Evolutionary conservation across 2,329 filamentous ascomycete genomes (phyloP), one percentile per base, ranked within the genome.

Genomic region (Ceratocystis ficicola): DNA sequence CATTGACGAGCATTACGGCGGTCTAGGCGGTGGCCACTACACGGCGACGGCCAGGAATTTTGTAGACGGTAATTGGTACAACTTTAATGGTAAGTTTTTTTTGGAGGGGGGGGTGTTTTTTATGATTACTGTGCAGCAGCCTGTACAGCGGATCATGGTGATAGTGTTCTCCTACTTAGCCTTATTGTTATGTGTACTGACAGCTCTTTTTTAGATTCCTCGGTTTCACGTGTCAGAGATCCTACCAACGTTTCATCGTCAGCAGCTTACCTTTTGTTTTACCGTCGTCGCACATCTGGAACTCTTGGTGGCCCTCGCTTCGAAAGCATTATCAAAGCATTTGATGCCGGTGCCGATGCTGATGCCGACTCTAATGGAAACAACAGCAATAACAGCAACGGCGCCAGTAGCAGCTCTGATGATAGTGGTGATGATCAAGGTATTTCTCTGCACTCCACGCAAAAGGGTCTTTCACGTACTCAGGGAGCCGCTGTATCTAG

Each of bases 41-140:
- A 97, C 92, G 22, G 94, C 94, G 32, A 92, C 86, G 74, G 92
- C 91, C 48, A 92, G 90, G 78, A 97, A 96, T 74, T 96, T 96
- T 75, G 80, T 89, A 68, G 90, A 95, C 72, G 83, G 83, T 66
- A 81, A 88, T 74, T 99, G 94, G 94, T 96, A 96, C 74, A 89
- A 95, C 70, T 97, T 95, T 75, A 97, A 99, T 74, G 93, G 92
- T 94, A 80, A 76, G 86, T 76, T 12, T 60, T 3, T 4, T 12
- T 12, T 15, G 36, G 36, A 10, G 8, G 2, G 36, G 10, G 36
- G 7, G 6, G 6, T 22, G 28, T 12, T 15, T 61, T 20, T 15
- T 1, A 17, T 22, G 8, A 7, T 10, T 5, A 44, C 12, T 3
- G 7, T 20, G 48, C 20, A 25, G 15, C 20, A 52, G 36, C 10